Conservation (phyloP, 2,329 filamentous ascomycete species). For the Fusarium sp. region DNA sequence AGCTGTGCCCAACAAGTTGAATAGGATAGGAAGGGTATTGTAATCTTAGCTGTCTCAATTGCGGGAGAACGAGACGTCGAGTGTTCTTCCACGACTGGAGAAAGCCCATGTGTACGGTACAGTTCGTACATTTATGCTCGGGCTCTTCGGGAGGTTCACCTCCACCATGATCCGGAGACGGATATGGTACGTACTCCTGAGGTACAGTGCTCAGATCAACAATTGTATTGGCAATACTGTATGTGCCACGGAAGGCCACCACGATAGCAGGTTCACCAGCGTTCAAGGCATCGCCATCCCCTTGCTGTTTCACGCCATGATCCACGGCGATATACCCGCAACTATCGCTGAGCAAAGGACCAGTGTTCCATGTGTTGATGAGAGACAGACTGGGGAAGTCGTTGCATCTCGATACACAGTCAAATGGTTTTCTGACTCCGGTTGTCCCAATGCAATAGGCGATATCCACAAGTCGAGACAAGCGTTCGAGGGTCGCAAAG, state of each 20-base stretch:
- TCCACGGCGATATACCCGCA: constrained; percentile 96
- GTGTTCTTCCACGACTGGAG: constrained; percentile 85
- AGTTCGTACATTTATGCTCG: constrained; percentile 78
- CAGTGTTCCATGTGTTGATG: constrained; percentile 90
- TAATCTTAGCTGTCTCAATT: constrained; percentile 69
- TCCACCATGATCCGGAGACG: constrained; percentile 63
- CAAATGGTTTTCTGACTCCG: constrained; percentile 85
- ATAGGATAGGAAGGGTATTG: constrained; percentile 78
- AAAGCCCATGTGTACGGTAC: constrained; percentile 93
- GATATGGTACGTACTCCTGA: constrained; percentile 92
- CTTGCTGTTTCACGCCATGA: constrained; percentile 58
- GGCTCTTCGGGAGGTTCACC: constrained; percentile 51
- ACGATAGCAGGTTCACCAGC: constrained; percentile 67
- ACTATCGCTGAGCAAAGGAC: constrained; percentile 85
- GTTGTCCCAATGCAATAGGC: constrained; percentile 91
- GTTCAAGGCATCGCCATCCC: constrained; percentile 18
- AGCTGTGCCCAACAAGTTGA: constrained; percentile 87
- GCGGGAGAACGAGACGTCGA: constrained; percentile 74
- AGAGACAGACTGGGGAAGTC: constrained; percentile 87
- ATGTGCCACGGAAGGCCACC: constrained; percentile 92
- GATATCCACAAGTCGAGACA: constrained; percentile 93
- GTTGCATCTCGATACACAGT: constrained; percentile 83
- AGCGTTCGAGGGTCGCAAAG: constrained; percentile 85
- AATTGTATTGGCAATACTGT: constrained; percentile 92
- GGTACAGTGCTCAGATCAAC: constrained; percentile 89